Percentiles rank a stretch among this genome's conserved stretches.
These are phyloP conservation scores for Allium cepa DNA, from an alignment of 106 monocot genomes.

Conservation along the genomic window DNA sequence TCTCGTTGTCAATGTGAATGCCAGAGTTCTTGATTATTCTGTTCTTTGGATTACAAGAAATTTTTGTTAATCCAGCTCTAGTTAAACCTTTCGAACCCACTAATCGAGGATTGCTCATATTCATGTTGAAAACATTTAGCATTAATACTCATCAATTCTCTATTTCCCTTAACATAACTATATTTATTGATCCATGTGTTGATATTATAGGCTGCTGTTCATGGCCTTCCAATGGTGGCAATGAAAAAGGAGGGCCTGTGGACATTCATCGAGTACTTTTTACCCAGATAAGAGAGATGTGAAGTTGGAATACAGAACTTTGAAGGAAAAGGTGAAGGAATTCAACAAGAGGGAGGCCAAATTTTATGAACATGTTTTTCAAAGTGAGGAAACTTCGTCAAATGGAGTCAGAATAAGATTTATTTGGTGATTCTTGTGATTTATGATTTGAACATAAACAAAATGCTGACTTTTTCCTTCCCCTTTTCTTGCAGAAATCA, in stretches of 20 bases:
- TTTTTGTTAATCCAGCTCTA: slow-evolving; percentile 93
- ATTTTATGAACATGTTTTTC: slow-evolving; percentile 91
- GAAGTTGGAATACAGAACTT: slow-evolving; percentile 74
- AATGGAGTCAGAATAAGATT: slow-evolving; percentile 23
- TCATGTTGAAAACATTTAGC: not conserved
- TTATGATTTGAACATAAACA: not conserved
- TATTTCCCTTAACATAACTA: not conserved
- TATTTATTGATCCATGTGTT: not conserved
- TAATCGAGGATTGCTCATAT: slow-evolving; percentile 57
- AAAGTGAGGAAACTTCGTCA: slow-evolving; percentile 52
- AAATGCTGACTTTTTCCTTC: not conserved
- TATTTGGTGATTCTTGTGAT: not conserved
- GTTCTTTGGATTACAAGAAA: slow-evolving; percentile 35
- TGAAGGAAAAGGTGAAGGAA: slow-evolving; percentile 90
- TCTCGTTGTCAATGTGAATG: not conserved
- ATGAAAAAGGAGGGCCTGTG: slow-evolving; percentile 95
- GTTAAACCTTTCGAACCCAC: slow-evolving; percentile 93
- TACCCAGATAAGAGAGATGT: slow-evolving; percentile 33
- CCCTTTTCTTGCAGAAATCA: slow-evolving; percentile 13
- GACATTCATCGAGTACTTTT: slow-evolving; percentile 71
- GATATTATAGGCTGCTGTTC: slow-evolving; percentile 67
- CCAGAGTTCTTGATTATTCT: not conserved
- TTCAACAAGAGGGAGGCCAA: slow-evolving; percentile 87
- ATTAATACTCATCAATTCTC: not conserved
- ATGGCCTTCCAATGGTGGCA: slow-evolving; percentile 95